Evolutionary conservation across 2,329 filamentous ascomycete species (phyloP), one percentile per base, ranked within the genome.

Genomic region (Pseudomassariella vexata): DNA sequence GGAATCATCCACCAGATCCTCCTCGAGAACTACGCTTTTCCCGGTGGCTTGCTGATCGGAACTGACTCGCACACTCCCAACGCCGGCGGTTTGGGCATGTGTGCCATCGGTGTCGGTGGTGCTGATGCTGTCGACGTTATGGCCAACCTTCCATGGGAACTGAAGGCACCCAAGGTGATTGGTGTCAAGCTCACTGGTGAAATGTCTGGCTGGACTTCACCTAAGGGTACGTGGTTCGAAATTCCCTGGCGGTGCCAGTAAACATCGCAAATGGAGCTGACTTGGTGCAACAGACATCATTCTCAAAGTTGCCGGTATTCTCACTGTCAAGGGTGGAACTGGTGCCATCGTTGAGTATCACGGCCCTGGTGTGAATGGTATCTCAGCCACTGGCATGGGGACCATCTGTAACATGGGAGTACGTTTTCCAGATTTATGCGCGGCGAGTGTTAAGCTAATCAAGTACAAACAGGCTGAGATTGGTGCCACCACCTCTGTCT

Each of bases 1-100:
- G 92, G 92, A 76, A 98, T 96, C 62, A 98, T 98, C 53, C 92
- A 98, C 72, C 92, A 96, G 74, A 96, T 96, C 57, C 68, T 96
- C 44, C 79, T 96, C 38, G 92, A 98, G 73, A 96, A 96, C 76
- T 96, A 96, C 64, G 89, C 89, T 62, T 96, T 96, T 82, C 92
- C 92, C 46, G 92, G 92, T 76, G 90, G 83, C 77, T 79, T 98
- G 38, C 79, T 98, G 59, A 96, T 96, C 58, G 92, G 92, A 62
- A 96, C 90, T 49, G 90, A 96, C 64, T 95, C 88, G 36, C 92
- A 98, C 73, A 96, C 92, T 38, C 90, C 90, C 55, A 98, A 98
- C 60, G 90, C 79, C 55, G 90, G 90, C 73, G 90, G 90, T 77
- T 82, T 96, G 37, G 89, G 88, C 61, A 94, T 94, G 82, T 79